Evolutionary conservation across 2,329 filamentous ascomycete genomes (phyloP).

Genomic region (Fusarium globosum): DNA sequence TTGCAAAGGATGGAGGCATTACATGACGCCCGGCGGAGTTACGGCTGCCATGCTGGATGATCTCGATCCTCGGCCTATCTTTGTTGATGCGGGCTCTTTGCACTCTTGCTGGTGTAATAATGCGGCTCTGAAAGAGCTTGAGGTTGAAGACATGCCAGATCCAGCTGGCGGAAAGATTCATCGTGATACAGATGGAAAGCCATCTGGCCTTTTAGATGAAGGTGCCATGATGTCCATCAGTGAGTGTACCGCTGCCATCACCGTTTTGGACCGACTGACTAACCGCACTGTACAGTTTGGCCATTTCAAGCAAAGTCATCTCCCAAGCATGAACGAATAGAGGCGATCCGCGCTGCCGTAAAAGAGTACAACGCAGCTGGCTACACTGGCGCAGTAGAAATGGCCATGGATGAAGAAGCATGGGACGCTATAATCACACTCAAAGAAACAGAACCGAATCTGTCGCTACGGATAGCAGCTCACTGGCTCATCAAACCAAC

Average conservation of each 20-base stretch:
- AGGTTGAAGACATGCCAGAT: conserved; percentile 56
- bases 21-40: conserved; percentile 56
- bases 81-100: conserved; percentile 65
- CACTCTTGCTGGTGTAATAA: conserved; percentile 68
- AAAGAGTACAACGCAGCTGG: conserved; percentile 61
- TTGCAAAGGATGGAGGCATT: conserved; percentile 65
- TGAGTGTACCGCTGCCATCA: conserved; percentile 46
- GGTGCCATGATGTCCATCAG: conserved; percentile 11
- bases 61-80: conserved; percentile 64
- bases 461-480: conserved; percentile 59
- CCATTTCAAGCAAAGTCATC: conserved; percentile 63
- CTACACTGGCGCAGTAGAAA: conserved; percentile 66
- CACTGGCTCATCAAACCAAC: conserved; percentile 67
- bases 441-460: conserved; percentile 43
- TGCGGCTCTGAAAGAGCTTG: conserved; percentile 60
- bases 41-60: conserved; percentile 59
- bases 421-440: conserved; percentile 63
- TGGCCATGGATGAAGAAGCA: conserved; percentile 69
- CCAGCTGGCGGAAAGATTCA: conserved; percentile 64
- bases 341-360: conserved; percentile 59
- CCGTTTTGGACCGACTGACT: too few relatives aligned
- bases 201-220: conserved; percentile 62
- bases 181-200: conserved; percentile 57
- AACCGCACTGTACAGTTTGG: conserved; percentile 40
- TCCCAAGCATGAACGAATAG: conserved; percentile 57